Percentiles rank a stretch among this genome's conserved stretches.
Conservation (phyloP, 2,329 filamentous ascomycete genomes). For the Fusarium sp. region DNA sequence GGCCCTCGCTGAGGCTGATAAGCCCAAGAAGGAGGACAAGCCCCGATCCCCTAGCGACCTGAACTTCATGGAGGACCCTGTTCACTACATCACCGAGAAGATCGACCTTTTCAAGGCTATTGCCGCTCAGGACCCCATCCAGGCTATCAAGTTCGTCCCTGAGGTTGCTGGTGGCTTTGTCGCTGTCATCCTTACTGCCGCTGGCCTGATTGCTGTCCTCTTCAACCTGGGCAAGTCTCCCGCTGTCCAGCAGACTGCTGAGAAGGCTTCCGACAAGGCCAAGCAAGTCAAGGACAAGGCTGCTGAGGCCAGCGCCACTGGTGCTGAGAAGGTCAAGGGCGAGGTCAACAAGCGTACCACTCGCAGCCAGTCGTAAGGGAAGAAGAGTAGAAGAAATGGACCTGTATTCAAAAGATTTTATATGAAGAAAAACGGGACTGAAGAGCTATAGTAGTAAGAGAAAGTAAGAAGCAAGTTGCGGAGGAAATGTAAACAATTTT, state of each 20-base stretch:
- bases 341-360: slow-evolving; percentile 73
- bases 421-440: slow-evolving; percentile 15
- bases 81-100: slow-evolving; percentile 91
- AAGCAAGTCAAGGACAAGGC: slow-evolving; percentile 77
- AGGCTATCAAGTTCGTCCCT: slow-evolving; percentile 89
- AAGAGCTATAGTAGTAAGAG: slow-evolving; percentile 13
- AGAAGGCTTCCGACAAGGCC: slow-evolving; percentile 74
- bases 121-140: slow-evolving; percentile 80
- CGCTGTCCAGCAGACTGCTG: slow-evolving; percentile 77
- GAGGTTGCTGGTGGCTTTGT: slow-evolving; percentile 87
- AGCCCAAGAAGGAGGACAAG: slow-evolving; percentile 76
- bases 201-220: slow-evolving; percentile 76
- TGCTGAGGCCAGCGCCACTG: slow-evolving; percentile 66
- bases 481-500: slow-evolving; percentile 38
- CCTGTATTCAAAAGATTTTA: slow-evolving; percentile 5
- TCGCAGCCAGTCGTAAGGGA: slow-evolving; percentile 64
- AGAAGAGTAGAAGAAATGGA: neutral
- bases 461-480: slow-evolving; percentile 14
- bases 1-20: slow-evolving; percentile 79
- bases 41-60: slow-evolving; percentile 79
- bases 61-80: slow-evolving; percentile 90
- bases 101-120: slow-evolving; percentile 89
- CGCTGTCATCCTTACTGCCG: slow-evolving; percentile 74
- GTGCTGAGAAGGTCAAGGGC: slow-evolving; percentile 79
- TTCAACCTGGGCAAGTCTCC: slow-evolving; percentile 73